These are phyloP conservation scores for Purpureocillium lavendulum DNA, from an alignment of 2,329 filamentous ascomycete species.

Conservation along the genomic window DNA sequence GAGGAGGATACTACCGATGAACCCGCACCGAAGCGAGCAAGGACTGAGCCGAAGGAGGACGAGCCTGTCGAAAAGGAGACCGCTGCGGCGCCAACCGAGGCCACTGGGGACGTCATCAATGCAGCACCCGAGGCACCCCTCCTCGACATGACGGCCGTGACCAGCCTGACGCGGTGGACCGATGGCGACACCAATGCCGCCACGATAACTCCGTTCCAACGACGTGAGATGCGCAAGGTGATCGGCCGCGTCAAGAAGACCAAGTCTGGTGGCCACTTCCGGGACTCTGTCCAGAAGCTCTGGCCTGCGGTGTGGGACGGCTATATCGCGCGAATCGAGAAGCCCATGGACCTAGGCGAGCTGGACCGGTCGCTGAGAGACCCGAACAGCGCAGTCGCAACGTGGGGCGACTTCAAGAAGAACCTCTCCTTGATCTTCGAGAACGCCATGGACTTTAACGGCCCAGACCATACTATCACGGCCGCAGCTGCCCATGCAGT, in stretches of 20 bases:
- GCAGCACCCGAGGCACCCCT: conserved; percentile 4
- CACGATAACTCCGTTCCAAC: conserved; percentile 50
- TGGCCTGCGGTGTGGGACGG: conserved; percentile 71
- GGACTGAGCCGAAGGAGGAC: conserved; percentile 51
- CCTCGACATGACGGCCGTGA: conserved; percentile 12
- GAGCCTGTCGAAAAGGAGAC: conserved; percentile 13
- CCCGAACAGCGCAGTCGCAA: conserved; percentile 49
- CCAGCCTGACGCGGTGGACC: conserved; percentile 27
- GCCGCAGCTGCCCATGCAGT: conserved; percentile 46
- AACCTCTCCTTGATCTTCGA: conserved; percentile 72
- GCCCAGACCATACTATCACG: conserved; percentile 65
- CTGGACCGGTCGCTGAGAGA: conserved; percentile 76
- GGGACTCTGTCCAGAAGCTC: conserved; percentile 66
- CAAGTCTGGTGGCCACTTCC: conserved; percentile 69
- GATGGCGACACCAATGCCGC: conserved; percentile 35
- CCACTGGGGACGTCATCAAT: conserved; percentile 1
- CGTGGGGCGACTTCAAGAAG: conserved; percentile 61
- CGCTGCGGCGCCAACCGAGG: conserved; percentile 8
- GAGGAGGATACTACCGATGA: conserved; percentile 62
- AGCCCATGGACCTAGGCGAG: conserved; percentile 76
- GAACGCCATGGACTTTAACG: conserved; percentile 80
- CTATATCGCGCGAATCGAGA: conserved; percentile 57
- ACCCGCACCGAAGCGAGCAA: conserved; percentile 72
- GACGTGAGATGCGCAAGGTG: conserved; percentile 54
- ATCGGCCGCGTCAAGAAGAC: conserved; percentile 78